These are phyloP conservation scores for Fragosphaeria purpurea DNA, from an alignment of 2,329 filamentous ascomycete species.

Conservation along the genomic window DNA sequence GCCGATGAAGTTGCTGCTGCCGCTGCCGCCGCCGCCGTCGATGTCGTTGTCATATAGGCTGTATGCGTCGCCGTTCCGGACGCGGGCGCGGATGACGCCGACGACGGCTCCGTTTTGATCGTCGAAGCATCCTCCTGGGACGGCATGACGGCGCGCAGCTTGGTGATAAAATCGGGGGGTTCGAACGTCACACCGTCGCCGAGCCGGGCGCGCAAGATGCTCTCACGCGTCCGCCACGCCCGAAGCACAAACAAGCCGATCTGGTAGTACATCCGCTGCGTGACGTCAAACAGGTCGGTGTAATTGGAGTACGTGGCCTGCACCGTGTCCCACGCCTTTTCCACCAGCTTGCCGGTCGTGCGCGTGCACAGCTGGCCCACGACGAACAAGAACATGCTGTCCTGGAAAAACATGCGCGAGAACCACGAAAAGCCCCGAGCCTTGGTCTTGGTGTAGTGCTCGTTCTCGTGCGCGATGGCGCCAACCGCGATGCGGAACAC, in stretches of 20 bases:
- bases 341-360: slow-evolving; percentile 38
- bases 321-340: slow-evolving; percentile 42
- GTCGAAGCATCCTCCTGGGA: slow-evolving; percentile 19
- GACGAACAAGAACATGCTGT: slow-evolving; percentile 46
- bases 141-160: slow-evolving; percentile 33
- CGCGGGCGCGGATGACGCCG: background rate
- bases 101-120: slow-evolving; percentile 19
- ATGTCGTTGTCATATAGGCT: background rate
- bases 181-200: slow-evolving; percentile 25
- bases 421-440: slow-evolving; percentile 46
- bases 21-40: background rate
- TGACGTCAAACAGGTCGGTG: slow-evolving; percentile 39
- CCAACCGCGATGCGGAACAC: slow-evolving; percentile 45
- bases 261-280: slow-evolving; percentile 31
- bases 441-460: slow-evolving; percentile 31
- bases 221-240: slow-evolving; percentile 43
- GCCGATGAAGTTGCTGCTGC: slow-evolving; percentile 2
- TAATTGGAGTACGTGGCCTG: slow-evolving; percentile 38
- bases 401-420: slow-evolving; percentile 42
- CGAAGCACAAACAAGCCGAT: slow-evolving; percentile 39
- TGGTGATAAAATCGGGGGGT: slow-evolving; percentile 35
- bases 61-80: background rate
- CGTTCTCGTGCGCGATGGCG: slow-evolving; percentile 36
- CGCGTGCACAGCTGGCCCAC: slow-evolving; percentile 43
- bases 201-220: slow-evolving; percentile 23